These are phyloP conservation scores for Sugiyamaella neomexicana DNA, from an alignment of 1,139 yeast genomes.

Conservation along the genomic window DNA sequence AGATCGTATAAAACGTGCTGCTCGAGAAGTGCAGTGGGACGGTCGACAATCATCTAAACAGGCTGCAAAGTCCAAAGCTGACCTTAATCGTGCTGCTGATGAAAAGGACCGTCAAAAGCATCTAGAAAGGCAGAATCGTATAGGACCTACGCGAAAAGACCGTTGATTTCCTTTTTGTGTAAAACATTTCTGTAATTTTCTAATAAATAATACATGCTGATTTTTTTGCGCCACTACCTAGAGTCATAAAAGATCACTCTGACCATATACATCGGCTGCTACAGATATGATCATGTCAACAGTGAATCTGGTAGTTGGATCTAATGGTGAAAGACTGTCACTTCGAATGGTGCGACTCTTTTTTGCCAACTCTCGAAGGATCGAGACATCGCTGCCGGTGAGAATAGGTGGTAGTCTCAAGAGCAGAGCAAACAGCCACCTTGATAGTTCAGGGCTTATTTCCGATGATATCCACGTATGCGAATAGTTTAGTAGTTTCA, in stretches of 20 bases:
- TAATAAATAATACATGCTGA: conserved; percentile 18
- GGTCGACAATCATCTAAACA: conserved; percentile 32
- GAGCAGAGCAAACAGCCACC: conserved; percentile 46
- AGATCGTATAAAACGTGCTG: conserved; percentile 25
- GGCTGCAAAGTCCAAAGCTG: conserved; percentile 33
- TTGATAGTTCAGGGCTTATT: conserved; percentile 25
- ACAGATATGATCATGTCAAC: conserved; percentile 37
- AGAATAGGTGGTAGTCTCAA: conserved; percentile 43
- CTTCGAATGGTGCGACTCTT: conserved; percentile 27
- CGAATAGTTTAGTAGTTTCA: conserved; percentile 32
- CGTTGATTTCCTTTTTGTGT: too few relatives aligned
- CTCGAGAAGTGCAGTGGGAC: conserved; percentile 35
- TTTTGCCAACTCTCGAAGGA: conserved; percentile 45
- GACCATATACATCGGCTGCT: conserved; percentile 39
- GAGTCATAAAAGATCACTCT: conserved; percentile 38
- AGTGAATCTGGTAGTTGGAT: conserved; percentile 27
- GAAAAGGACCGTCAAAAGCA: conserved; percentile 32
- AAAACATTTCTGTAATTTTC: too few relatives aligned
- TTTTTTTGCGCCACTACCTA: too few relatives aligned
- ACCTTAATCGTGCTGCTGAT: conserved; percentile 16
- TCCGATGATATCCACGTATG: conserved; percentile 34
- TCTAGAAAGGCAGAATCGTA: conserved; percentile 29
- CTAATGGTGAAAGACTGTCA: background rate
- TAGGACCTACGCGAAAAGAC: conserved; percentile 30
- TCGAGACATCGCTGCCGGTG: conserved; percentile 42